phyloP scores from a whole-genome alignment of 331 rosid species.

The Rosa hybrid region DNA sequence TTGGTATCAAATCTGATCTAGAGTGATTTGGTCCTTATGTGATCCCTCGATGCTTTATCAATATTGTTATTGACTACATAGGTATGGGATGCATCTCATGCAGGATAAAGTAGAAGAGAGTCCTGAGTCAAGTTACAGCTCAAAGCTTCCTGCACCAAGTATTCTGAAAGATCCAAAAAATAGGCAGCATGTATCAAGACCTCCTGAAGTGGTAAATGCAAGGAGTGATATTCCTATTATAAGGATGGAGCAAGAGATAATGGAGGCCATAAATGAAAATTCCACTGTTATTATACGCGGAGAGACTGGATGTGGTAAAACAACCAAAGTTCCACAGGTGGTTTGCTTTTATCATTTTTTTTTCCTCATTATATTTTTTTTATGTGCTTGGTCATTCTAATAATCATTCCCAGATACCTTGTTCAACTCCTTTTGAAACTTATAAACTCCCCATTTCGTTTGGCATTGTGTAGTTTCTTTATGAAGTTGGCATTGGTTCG shows the following conservation, averaged over 20 bases:
- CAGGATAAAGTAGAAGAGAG: constrained; percentile 46
- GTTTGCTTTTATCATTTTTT: not conserved
- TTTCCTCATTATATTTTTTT: too few relatives aligned
- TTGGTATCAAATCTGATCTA: too few relatives aligned
- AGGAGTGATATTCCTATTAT: constrained; percentile 89
- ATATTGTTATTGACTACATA: not conserved
- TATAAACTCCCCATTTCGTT: too few relatives aligned
- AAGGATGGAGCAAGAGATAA: constrained; percentile 98
- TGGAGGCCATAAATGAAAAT: constrained; percentile 83
- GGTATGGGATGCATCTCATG: constrained; percentile 33
- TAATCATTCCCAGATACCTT: too few relatives aligned
- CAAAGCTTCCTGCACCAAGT: constrained; percentile 29
- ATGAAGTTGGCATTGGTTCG: constrained; percentile 89
- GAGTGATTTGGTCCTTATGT: too few relatives aligned
- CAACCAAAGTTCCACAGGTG: constrained; percentile 98
- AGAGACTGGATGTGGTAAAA: constrained; percentile 99
- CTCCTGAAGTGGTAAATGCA: constrained; percentile 63
- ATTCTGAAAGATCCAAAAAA: constrained; percentile 53
- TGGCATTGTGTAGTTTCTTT: constrained; percentile 62
- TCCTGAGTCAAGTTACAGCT: constrained; percentile 23
- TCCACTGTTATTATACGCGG: constrained; percentile 83
- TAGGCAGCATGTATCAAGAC: constrained; percentile 60
- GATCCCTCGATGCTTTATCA: too few relatives aligned
- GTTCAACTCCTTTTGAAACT: too few relatives aligned
- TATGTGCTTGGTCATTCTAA: not conserved